Evolutionary conservation across 2,329 filamentous ascomycete species (phyloP).

Genomic region (Cytospora mali): DNA sequence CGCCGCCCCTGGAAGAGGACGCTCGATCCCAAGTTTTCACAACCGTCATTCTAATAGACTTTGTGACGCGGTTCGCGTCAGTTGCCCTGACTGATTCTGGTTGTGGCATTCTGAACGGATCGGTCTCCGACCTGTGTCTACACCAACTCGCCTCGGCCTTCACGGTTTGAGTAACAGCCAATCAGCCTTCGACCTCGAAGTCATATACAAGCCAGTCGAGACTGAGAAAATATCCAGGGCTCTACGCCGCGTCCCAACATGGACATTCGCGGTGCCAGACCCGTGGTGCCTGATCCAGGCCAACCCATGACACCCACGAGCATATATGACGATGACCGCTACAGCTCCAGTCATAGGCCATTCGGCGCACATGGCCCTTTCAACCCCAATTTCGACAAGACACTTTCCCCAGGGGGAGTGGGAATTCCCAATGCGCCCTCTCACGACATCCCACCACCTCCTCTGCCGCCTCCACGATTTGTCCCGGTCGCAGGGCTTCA

Average conservation of each 20-base stretch:
- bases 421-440: conserved; percentile 45
- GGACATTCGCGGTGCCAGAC: conserved; percentile 28
- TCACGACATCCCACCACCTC: conserved; percentile 44
- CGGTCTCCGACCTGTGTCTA: not conserved
- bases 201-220: not conserved
- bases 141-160: not conserved
- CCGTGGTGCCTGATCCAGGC: conserved; percentile 16
- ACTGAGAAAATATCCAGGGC: not conserved
- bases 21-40: not conserved
- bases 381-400: conserved; percentile 16
- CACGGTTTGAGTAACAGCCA: not conserved
- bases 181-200: not conserved
- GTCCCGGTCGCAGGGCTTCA: conserved; percentile 41
- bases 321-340: conserved; percentile 20
- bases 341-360: conserved; percentile 15
- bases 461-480: conserved; percentile 49
- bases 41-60: not conserved
- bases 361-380: conserved; percentile 24
- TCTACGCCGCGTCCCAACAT: conserved; percentile 6
- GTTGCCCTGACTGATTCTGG: too few relatives aligned
- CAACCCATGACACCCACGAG: conserved; percentile 21
- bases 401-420: conserved; percentile 37
- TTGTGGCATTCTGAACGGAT: too few relatives aligned
- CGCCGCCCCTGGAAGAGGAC: not conserved
- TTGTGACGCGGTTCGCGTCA: not conserved